Conservation (phyloP, 2,329 filamentous ascomycete species). For the Tolypocladium inflatum region DNA sequence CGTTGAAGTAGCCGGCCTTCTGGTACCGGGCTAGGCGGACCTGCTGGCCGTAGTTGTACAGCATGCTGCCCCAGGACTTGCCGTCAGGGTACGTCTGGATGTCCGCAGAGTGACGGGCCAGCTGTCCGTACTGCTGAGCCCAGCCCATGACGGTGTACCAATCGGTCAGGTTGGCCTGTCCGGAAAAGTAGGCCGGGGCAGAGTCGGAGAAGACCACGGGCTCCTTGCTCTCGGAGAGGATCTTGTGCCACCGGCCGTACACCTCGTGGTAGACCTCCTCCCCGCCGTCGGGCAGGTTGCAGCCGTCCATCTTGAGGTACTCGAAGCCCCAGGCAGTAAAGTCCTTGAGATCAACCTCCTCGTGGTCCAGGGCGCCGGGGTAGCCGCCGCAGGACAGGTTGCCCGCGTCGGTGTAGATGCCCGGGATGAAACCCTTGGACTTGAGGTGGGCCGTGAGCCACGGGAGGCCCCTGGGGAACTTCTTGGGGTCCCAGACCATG, state of each 20-base stretch:
- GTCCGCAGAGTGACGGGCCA: conserved; percentile 33
- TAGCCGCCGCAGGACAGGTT: conserved; percentile 33
- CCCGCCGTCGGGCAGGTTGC: conserved; percentile 20
- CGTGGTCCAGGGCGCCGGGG: conserved; percentile 29
- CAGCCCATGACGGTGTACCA: conserved; percentile 37
- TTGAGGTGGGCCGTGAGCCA: conserved; percentile 30
- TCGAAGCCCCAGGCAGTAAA: conserved; percentile 28
- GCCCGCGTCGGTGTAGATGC: conserved; percentile 35
- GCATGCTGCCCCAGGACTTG: conserved; percentile 35
- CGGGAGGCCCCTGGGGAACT: conserved; percentile 32
- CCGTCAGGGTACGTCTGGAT: conserved; percentile 30
- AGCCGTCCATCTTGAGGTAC: conserved; percentile 30
- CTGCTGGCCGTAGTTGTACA: conserved; percentile 36
- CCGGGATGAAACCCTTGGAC: conserved; percentile 29
- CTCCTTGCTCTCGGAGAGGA: conserved; percentile 22
- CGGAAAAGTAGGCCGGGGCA: conserved; percentile 33
- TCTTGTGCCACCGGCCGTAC: conserved; percentile 31
- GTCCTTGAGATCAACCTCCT: conserved; percentile 29
- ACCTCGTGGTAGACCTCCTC: conserved; percentile 16
- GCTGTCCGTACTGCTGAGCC: conserved; percentile 28
- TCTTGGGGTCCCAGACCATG: conserved; percentile 28
- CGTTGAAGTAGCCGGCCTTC: conserved; percentile 25
- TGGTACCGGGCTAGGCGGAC: conserved; percentile 30
- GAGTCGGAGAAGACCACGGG: conserved; percentile 35
- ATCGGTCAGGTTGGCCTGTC: conserved; percentile 23